These are phyloP conservation scores for Trichoderma sp. DNA, from an alignment of 2,329 filamentous ascomycete genomes.

Conservation along the genomic window DNA sequence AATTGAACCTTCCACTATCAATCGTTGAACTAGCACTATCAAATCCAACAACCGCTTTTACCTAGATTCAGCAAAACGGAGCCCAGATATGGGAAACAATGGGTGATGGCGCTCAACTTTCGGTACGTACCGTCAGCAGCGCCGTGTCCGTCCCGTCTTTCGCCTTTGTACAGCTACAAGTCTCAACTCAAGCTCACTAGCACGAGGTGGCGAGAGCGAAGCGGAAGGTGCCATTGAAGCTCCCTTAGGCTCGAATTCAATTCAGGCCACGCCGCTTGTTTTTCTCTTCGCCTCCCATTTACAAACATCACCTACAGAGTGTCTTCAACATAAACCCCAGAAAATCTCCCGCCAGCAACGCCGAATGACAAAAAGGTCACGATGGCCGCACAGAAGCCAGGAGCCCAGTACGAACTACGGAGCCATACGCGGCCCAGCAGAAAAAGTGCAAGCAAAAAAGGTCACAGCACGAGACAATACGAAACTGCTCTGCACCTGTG, in stretches of 20 bases:
- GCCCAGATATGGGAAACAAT: neutral
- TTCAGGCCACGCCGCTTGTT: neutral
- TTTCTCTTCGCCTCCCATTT: neutral
- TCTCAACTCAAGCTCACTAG: neutral
- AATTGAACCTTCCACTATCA: neutral
- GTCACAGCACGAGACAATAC: conserved; percentile 12
- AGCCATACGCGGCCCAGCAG: neutral
- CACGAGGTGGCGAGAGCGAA: conserved; percentile 2
- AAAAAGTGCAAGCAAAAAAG: neutral
- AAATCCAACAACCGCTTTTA: neutral
- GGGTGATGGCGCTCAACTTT: conserved; percentile 14
- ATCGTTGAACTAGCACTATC: neutral
- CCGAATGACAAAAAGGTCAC: neutral
- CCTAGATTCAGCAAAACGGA: neutral
- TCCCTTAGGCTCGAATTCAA: neutral
- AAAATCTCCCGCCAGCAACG: neutral
- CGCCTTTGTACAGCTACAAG: neutral
- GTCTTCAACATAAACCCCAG: neutral
- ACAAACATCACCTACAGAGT: neutral
- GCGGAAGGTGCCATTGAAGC: conserved; percentile 7
- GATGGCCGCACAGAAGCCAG: neutral
- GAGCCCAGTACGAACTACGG: neutral
- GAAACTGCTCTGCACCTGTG: conserved; percentile 11
- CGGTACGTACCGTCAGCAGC: conserved; percentile 21
- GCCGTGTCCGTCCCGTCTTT: neutral